These are phyloP conservation scores for Geotrichum klebahnii DNA, from an alignment of 1,139 yeast genomes.

Conservation along the genomic window DNA sequence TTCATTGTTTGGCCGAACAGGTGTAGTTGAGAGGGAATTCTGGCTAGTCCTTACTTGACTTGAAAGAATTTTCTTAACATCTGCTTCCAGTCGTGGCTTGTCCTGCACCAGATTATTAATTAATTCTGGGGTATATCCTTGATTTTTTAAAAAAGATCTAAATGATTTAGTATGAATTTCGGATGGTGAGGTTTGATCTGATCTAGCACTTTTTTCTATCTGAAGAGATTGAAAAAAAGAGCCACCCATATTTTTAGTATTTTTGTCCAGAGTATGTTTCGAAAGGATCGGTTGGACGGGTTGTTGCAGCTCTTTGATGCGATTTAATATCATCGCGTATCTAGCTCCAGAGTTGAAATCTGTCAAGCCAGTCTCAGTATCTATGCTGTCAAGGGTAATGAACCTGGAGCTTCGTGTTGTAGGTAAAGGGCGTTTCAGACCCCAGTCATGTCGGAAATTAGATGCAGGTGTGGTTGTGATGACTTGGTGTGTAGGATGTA, in stretches of 20 bases:
- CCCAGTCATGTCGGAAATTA: constrained; percentile 51
- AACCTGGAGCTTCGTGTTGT: constrained; percentile 43
- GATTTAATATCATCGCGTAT: constrained; percentile 45
- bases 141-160: not conserved
- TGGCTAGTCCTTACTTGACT: not conserved
- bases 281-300: constrained; percentile 32
- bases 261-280: not conserved
- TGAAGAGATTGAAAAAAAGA: not conserved
- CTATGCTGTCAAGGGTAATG: constrained; percentile 47
- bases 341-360: constrained; percentile 48
- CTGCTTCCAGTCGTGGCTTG: not conserved
- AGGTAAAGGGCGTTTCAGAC: constrained; percentile 51
- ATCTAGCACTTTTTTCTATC: not conserved
- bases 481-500: constrained; percentile 49
- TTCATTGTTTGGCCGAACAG: not conserved
- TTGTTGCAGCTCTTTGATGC: constrained; percentile 49
- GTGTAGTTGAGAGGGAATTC: not conserved
- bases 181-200: not conserved
- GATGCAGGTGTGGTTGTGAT: constrained; percentile 51
- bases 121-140: not conserved
- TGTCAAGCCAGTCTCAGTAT: constrained; percentile 48
- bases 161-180: not conserved
- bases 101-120: not conserved
- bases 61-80: not conserved
- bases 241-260: not conserved